Evolutionary conservation across 2,329 filamentous ascomycete genomes (phyloP).

Genomic region (Stemphylium vesicarium): DNA sequence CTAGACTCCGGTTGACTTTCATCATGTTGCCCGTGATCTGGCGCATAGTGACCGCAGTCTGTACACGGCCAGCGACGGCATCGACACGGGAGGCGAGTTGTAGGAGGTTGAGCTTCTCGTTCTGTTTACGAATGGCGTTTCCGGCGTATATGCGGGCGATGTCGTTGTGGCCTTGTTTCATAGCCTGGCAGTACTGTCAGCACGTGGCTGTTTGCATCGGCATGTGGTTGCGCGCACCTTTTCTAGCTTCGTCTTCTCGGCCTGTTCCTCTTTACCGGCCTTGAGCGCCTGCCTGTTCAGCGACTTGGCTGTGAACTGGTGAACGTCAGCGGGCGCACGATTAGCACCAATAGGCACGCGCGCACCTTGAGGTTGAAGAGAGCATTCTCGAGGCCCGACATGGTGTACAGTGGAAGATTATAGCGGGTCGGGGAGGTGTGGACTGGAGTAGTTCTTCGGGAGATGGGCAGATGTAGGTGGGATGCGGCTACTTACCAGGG

Average conservation of each 20-base stretch:
- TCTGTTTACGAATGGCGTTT: slow-evolving; percentile 68
- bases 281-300: slow-evolving; percentile 68
- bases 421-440: slow-evolving; percentile 13
- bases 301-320: slow-evolving; percentile 67
- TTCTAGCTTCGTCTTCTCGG: slow-evolving; percentile 67
- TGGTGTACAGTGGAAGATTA: slow-evolving; percentile 35
- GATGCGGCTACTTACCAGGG: slow-evolving; percentile 36
- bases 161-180: slow-evolving; percentile 65
- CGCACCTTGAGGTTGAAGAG: slow-evolving; percentile 67
- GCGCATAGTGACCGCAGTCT: slow-evolving; percentile 68
- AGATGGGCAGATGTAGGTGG: slow-evolving; percentile 23
- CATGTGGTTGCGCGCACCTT: slow-evolving; percentile 51
- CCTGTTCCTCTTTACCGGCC: slow-evolving; percentile 65
- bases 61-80: slow-evolving; percentile 65
- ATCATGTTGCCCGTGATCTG: slow-evolving; percentile 67
- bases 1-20: slow-evolving; percentile 67
- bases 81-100: slow-evolving; percentile 65
- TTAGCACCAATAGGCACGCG: not conserved
- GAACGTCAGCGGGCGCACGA: slow-evolving; percentile 28
- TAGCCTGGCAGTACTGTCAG: slow-evolving; percentile 53
- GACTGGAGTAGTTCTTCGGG: slow-evolving; percentile 16
- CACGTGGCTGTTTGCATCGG: not conserved
- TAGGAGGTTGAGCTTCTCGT: slow-evolving; percentile 66
- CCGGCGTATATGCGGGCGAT: slow-evolving; percentile 69
- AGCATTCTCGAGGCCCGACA: slow-evolving; percentile 68